Conservation (phyloP, 352 stramenopile species). For the Proteromonas lacertae region DNA sequence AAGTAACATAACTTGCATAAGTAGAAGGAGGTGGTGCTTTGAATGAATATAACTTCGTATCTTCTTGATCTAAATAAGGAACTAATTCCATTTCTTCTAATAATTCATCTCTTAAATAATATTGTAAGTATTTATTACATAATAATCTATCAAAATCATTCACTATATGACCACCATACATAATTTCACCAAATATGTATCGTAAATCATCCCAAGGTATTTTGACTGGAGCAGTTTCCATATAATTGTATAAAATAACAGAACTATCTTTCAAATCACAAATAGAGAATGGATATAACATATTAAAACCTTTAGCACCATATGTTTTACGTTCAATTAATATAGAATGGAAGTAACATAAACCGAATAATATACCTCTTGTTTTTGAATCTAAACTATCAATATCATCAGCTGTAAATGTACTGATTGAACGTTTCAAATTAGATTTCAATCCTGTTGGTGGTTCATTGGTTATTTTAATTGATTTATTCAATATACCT, state of each 20-base stretch:
- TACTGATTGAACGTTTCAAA: slow-evolving; percentile 53
- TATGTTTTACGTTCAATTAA: slow-evolving; percentile 79
- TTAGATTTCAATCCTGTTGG: slow-evolving; percentile 47
- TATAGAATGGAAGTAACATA: slow-evolving; percentile 66
- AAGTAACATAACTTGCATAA: slow-evolving; percentile 26
- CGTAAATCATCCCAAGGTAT: slow-evolving; percentile 64
- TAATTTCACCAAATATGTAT: slow-evolving; percentile 70
- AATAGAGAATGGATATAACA: slow-evolving; percentile 80
- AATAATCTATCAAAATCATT: slow-evolving; percentile 65
- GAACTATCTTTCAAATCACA: slow-evolving; percentile 61
- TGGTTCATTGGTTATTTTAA: slow-evolving; percentile 54
- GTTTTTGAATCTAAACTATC: slow-evolving; percentile 23
- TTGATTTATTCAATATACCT: slow-evolving; percentile 35
- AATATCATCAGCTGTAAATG: slow-evolving; percentile 72
- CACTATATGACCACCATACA: slow-evolving; percentile 81
- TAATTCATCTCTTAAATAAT: slow-evolving; percentile 56
- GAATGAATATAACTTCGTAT: no score
- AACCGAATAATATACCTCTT: slow-evolving; percentile 57
- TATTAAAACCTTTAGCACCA: slow-evolving; percentile 55
- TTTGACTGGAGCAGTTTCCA: slow-evolving; percentile 31
- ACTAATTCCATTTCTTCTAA: no score
- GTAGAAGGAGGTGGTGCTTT: no score
- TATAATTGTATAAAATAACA: slow-evolving; percentile 66
- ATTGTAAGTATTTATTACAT: slow-evolving; percentile 56
- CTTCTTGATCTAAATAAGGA: no score